These are phyloP conservation scores for Fusarium algeriense DNA, from an alignment of 2,329 filamentous ascomycete genomes.

Conservation along the genomic window DNA sequence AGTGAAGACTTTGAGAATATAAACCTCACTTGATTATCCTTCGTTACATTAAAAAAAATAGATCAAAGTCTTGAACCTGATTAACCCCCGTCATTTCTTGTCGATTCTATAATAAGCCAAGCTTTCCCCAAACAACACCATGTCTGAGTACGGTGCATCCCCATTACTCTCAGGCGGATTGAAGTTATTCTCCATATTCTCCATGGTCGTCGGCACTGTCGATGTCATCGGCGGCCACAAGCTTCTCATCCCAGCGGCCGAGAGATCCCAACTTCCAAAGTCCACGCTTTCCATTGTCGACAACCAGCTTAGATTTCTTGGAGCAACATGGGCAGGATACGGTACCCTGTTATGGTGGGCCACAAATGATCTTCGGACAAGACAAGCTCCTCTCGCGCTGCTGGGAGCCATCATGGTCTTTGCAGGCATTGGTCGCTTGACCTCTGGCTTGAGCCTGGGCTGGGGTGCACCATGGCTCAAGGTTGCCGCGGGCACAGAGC, in stretches of 20 bases:
- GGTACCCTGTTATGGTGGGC: slow-evolving; percentile 11
- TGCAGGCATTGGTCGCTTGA: background rate
- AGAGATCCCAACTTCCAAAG: background rate
- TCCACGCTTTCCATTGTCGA: slow-evolving; percentile 2
- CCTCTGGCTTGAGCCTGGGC: background rate
- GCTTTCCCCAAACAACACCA: accelerated
- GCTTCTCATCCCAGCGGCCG: background rate
- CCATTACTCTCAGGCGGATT: background rate
- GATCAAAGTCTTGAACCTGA: accelerated
- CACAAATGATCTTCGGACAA: background rate
- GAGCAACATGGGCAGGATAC: slow-evolving; percentile 14
- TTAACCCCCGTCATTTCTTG: accelerated
- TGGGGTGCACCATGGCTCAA: slow-evolving; percentile 15
- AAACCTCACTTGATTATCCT: no score
- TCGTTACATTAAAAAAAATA: background rate
- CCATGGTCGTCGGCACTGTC: background rate
- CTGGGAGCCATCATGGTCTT: background rate
- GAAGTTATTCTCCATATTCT: slow-evolving; percentile 13
- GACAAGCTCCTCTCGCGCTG: background rate
- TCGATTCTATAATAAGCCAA: background rate
- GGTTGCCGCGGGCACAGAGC: background rate
- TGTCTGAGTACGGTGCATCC: slow-evolving; percentile 6
- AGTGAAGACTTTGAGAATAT: accelerated
- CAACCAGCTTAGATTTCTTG: slow-evolving; percentile 15
- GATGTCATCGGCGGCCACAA: slow-evolving; percentile 4